Evolutionary conservation across 2,329 filamentous ascomycete species (phyloP), one percentile per base, ranked within the genome.

Genomic region (Aspergillus thermomutatus): DNA sequence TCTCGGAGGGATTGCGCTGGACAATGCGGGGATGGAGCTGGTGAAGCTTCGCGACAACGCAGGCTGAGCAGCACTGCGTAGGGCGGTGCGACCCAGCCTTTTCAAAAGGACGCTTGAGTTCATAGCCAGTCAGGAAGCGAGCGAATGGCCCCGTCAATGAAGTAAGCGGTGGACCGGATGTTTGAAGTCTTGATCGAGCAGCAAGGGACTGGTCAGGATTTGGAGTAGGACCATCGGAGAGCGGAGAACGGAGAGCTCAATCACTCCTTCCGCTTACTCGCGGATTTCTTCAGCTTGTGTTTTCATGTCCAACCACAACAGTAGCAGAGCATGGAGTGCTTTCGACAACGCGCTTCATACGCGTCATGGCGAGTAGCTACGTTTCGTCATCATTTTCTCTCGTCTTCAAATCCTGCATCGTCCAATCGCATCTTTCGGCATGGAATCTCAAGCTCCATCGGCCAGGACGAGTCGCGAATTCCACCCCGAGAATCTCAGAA

Each of bases 1-100:
- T 60, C 71, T 73, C 61, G 75, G 70, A 50, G 76, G 69, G 61
- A 56, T 55, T 40, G 56, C 49, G 54, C 59, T 64, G 46, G 70
- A 68, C 55, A 64, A 55, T 43, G 63, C 62, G 26, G 64, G 63
- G 54, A 61, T 54, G 54, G 61, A 67, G 66, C 60, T 71, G 11
- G 69, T 61, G 56, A 73, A 73, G 60, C 58, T 69, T 53, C 71
- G 68, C 48, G 58, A 56, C 40, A 60, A 53, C 31, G 19, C 51
- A 41, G 34, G 55, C 23, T 61, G 3, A n/a, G 53, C 26, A 23
- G 60, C 34, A 19, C 56, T 41, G 7, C 56, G 56, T 31, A 55
- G 53, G 21, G 58, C 53, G 21, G 60, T 49, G 17, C 66, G 66
- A 50, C 63, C 60, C 4, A 72, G 50, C 54, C 64, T 66, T 56